Percentiles rank a stretch among this genome's conserved stretches.
phyloP scores from a whole-genome alignment of 2,329 filamentous ascomycete genomes.

The Nemania serpens region DNA sequence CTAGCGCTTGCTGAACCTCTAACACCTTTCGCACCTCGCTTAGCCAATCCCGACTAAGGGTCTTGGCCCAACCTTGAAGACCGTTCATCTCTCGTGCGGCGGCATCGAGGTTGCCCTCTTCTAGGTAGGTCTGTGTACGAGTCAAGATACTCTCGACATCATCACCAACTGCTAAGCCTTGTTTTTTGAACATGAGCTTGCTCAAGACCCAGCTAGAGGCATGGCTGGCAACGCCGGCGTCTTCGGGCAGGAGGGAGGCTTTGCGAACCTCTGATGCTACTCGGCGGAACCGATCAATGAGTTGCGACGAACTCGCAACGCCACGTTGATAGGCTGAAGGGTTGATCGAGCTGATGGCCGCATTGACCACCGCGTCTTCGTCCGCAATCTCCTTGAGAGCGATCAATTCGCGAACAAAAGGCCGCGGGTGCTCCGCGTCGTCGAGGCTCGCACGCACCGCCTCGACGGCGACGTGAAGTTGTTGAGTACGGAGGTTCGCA shows the following conservation, averaged over 20 bases:
- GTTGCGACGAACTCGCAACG: constrained; percentile 78
- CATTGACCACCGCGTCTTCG: constrained; percentile 84
- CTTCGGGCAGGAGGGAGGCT: constrained; percentile 86
- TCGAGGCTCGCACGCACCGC: constrained; percentile 85
- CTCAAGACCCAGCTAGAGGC: constrained; percentile 87
- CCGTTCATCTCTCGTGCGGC: constrained; percentile 96
- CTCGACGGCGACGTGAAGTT: constrained; percentile 94
- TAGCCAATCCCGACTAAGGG: constrained; percentile 91
- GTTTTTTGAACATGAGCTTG: constrained; percentile 96
- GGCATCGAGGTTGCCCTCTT: constrained; percentile 89
- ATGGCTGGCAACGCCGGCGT: constrained; percentile 93
- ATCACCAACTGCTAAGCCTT: constrained; percentile 77
- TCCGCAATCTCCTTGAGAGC: constrained; percentile 90
- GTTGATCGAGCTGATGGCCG: constrained; percentile 96
- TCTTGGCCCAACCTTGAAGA: constrained; percentile 92
- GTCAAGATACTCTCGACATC: constrained; percentile 95
- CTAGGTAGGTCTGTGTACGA: constrained; percentile 84
- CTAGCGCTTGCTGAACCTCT: constrained; percentile 93
- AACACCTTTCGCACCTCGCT: constrained; percentile 87
- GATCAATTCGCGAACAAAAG: constrained; percentile 90
- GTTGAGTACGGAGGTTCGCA: constrained; percentile 88
- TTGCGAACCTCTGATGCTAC: constrained; percentile 93
- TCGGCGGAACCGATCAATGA: constrained; percentile 94
- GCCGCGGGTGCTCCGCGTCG: constrained; percentile 72
- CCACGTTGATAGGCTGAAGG: constrained; percentile 91